Percentiles rank a stretch among this genome's conserved stretches.
These are phyloP conservation scores for Pinus taeda DNA, from an alignment of 75 land plant species.

Conservation along the genomic window DNA sequence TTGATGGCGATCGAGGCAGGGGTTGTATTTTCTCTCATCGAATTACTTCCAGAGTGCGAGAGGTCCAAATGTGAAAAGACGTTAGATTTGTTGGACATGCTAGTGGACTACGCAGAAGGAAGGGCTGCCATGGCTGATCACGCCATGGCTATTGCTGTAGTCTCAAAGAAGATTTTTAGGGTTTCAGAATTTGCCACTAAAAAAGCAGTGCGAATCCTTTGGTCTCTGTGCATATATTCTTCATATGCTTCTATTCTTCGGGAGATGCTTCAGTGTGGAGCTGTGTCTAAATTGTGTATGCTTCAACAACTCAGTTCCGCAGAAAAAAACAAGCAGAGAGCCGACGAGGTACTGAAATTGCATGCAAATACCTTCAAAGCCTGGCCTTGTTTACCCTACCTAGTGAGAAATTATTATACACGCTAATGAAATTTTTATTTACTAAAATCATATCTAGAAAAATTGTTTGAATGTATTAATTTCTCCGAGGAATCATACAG, in stretches of 20 bases:
- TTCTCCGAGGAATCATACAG: no score
- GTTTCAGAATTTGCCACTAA: conserved; percentile 37
- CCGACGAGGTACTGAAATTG: conserved; percentile 28
- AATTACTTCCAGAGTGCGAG: conserved; percentile 46
- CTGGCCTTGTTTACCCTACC: conserved; percentile 26
- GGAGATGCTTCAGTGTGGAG: conserved; percentile 42
- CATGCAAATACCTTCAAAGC: conserved; percentile 34
- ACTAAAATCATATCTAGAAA: no score
- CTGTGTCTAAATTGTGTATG: conserved; percentile 34
- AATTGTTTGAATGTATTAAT: no score
- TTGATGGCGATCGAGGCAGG: conserved; percentile 51
- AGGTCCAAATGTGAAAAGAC: conserved; percentile 30
- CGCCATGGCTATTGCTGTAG: conserved; percentile 31
- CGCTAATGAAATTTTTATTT: no score
- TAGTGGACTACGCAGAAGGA: conserved; percentile 38
- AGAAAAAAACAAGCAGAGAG: conserved; percentile 34
- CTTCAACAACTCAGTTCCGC: conserved; percentile 25
- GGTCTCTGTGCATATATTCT: conserved; percentile 20
- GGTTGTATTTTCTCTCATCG: conserved; percentile 39
- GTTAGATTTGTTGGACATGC: conserved; percentile 20
- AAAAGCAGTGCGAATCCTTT: conserved; percentile 30
- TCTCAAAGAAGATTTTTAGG: conserved; percentile 31
- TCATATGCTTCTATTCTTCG: conserved; percentile 30
- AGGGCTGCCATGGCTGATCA: conserved; percentile 35
- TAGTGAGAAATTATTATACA: no score